These are phyloP conservation scores for Chionographis japonica DNA, from an alignment of 106 monocot species.

Conservation along the genomic window DNA sequence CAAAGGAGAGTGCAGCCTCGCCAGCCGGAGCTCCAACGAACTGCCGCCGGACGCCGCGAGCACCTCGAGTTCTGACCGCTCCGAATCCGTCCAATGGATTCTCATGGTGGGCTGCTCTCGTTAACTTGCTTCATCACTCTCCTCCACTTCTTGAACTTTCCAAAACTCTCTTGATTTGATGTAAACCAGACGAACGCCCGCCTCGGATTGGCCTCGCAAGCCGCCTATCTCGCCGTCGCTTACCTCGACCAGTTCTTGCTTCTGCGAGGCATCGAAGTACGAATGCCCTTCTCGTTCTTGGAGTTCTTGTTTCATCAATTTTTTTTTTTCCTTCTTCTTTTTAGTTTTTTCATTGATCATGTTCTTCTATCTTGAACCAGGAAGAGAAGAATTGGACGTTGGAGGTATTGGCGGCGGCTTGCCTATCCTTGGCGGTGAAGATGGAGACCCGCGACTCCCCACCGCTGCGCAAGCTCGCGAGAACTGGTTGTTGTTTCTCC, in stretches of 20 bases:
- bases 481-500: slow-evolving; percentile 28
- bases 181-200: slow-evolving; percentile 59
- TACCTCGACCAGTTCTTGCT: slow-evolving; percentile 49
- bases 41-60: background rate
- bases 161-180: background rate
- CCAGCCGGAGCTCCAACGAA: background rate
- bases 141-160: too few species aligned
- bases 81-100: slow-evolving; percentile 59
- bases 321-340: background rate
- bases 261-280: slow-evolving; percentile 32
- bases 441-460: slow-evolving; percentile 64
- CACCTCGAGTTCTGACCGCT: slow-evolving; percentile 30
- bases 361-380: slow-evolving; percentile 18
- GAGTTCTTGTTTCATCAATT: background rate
- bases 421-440: slow-evolving; percentile 73
- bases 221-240: slow-evolving; percentile 41
- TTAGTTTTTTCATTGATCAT: background rate
- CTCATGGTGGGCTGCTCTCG: slow-evolving; percentile 29
- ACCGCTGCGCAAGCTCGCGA: slow-evolving; percentile 37
- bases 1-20: slow-evolving; percentile 36
- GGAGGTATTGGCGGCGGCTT: slow-evolving; percentile 43
- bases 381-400: slow-evolving; percentile 42
- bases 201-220: slow-evolving; percentile 43
- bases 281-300: background rate
- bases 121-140: background rate